Percentiles rank a stretch among this genome's conserved stretches.
Evolutionary conservation across 768 basidiomycete species (phyloP).

Genomic region (Lactarius akahatsu): DNA sequence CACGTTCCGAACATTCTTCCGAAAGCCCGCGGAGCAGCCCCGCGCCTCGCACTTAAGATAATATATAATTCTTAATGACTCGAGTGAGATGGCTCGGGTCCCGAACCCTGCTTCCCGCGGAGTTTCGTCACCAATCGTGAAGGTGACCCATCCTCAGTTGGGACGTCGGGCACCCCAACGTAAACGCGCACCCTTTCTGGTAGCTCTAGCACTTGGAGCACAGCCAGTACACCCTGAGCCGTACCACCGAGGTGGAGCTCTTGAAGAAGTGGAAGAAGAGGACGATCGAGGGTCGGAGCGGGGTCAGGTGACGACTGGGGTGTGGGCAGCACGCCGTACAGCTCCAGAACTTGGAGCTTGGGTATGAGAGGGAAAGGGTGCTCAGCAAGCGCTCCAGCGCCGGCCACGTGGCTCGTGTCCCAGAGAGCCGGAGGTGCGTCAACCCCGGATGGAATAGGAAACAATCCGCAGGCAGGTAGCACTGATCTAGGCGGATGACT

Average conservation of each 20-base stretch:
- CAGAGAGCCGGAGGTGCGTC: conserved; percentile 19
- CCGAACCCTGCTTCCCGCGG: conserved; percentile 1
- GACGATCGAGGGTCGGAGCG: not conserved
- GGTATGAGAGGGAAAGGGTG: conserved; percentile 13
- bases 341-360: conserved; percentile 14
- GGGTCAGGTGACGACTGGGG: not conserved
- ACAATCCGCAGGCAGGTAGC: not conserved
- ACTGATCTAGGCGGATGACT: conserved; percentile 12
- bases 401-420: conserved; percentile 2
- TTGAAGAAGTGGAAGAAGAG: conserved; percentile 4
- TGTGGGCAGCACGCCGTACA: conserved; percentile 15
- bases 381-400: conserved; percentile 11
- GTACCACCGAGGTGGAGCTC: conserved; percentile 14
- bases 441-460: conserved; percentile 11
- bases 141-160: not conserved
- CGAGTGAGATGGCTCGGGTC: not conserved
- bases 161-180: conserved; percentile 7
- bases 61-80: not conserved
- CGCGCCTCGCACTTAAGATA: not conserved
- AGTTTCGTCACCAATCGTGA: conserved; percentile 9
- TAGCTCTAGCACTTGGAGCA: conserved; percentile 5
- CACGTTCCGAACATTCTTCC: conserved; percentile 1
- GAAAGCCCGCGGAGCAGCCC: not conserved
- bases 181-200: conserved; percentile 4
- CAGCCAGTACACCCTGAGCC: conserved; percentile 5